Percentiles rank a stretch among this genome's conserved stretches.
phyloP scores from a whole-genome alignment of 495 filamentous ascomycete genomes.

The Astrocystis sublimbata region DNA sequence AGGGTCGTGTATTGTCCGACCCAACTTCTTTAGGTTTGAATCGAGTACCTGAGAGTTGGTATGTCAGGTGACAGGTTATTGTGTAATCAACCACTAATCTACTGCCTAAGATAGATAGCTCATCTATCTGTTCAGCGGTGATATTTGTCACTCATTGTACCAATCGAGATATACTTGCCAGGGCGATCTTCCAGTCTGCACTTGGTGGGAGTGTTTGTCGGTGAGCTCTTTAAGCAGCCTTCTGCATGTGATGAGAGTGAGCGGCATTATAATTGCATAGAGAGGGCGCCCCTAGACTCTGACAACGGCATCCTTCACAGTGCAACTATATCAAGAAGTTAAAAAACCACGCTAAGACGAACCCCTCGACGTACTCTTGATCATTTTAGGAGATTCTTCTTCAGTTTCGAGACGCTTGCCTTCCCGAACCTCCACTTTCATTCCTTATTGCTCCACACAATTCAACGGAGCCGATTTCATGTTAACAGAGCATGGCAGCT shows the following conservation, averaged over 20 bases:
- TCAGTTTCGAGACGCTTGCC: conserved; percentile 32
- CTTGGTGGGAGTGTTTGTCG: conserved; percentile 4
- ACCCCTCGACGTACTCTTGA: conserved; percentile 9
- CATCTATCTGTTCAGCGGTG: background rate
- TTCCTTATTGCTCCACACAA: conserved; percentile 32
- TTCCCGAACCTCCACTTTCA: conserved; percentile 35
- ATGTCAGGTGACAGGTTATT: no score
- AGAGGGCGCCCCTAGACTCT: background rate
- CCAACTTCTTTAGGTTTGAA: no score
- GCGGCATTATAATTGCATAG: conserved; percentile 13
- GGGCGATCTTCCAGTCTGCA: background rate
- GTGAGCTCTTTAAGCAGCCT: conserved; percentile 4
- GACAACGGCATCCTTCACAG: background rate
- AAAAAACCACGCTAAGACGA: conserved; percentile 7
- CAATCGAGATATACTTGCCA: background rate
- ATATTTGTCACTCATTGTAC: background rate
- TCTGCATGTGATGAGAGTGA: conserved; percentile 17
- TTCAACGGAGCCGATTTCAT: conserved; percentile 21
- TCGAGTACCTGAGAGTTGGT: no score
- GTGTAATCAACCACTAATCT: no score
- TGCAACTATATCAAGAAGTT: background rate
- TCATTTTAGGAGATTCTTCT: conserved; percentile 23
- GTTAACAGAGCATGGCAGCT: conserved; percentile 9
- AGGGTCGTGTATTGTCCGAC: no score
- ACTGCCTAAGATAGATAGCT: background rate